Base-by-base conservation (phyloP, 164 flowering plant species). In the Kalanchoe fedtschenkoi region DNA sequence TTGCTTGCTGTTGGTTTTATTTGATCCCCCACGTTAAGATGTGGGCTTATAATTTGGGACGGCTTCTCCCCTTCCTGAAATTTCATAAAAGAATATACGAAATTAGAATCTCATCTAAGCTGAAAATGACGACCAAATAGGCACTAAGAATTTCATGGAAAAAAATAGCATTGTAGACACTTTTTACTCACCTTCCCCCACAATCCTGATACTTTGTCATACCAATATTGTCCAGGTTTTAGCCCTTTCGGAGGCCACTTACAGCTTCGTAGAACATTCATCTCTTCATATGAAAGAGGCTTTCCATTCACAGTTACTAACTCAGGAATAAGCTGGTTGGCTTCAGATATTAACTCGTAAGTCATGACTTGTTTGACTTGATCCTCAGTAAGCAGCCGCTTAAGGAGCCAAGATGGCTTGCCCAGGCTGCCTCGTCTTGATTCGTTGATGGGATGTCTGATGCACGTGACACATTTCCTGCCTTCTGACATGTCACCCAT, bases 401-500 rank as follows among this genome's bases (percentile, higher is more conserved):
- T 72, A 34, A 80, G 69, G 70, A 82, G 15, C 30, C 70, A 69
- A 24, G 82, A 78, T 63, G 65, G 41, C 54, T 68, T 78, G 11
- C 87, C 87, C n/a, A 82, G 51, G 51, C 16, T 57, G 21, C 39
- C 47, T 55, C 84, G 56, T 63, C 29, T 78, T 8, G 72, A 22
- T 68, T 75, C 84, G 58, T 75, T 60, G 13, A 80, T 77, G 30
- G 74, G 69, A 8, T 16, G 34, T 42, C 87, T 81, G 43, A 80
- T 78, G 71, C 87, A 82, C 17, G 65, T 56, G 5, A 78, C 38
- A 43, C 87, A 82, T 65, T 82, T 82, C 57, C 87, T 78, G 32
- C 87, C 87, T 66, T 83, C 87, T 8, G 87, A 83, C 87, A 83
- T 83, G 33, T 82, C 63, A 33, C 87, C 87, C 87, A 83, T 83